phyloP scores from a whole-genome alignment of 2,329 filamentous ascomycete genomes.

The Aspergillus tubingensis region DNA sequence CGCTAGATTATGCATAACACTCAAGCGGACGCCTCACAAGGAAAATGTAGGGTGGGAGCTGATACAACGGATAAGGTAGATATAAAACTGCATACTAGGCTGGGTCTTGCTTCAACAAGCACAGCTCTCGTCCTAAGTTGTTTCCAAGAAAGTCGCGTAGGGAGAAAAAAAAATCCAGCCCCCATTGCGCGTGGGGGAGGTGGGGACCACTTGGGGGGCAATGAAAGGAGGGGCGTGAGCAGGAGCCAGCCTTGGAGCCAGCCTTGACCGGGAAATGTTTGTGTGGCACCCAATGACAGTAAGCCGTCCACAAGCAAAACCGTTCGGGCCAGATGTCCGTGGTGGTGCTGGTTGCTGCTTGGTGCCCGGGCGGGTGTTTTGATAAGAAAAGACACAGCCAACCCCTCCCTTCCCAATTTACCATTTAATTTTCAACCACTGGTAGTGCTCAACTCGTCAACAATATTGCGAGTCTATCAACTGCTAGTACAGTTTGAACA shows the following conservation, averaged over 20 bases:
- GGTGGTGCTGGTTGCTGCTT: background rate
- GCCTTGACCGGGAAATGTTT: background rate
- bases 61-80: too few species aligned
- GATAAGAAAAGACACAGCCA: background rate
- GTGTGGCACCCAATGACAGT: conserved; percentile 1
- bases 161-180: background rate
- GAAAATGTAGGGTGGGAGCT: too few species aligned
- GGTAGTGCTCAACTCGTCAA: background rate
- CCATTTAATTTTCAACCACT: background rate
- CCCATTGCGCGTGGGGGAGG: conserved; percentile 1
- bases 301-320: background rate
- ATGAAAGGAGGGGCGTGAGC: conserved; percentile 7
- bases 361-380: background rate
- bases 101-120: too few species aligned
- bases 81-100: too few species aligned
- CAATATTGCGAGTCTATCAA: background rate
- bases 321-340: background rate
- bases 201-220: conserved; percentile 1
- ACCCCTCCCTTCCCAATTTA: background rate
- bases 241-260: conserved; percentile 3
- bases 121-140: background rate
- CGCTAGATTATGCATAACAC: background rate
- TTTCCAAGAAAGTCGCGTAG: background rate
- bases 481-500: background rate
- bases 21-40: background rate